These are phyloP conservation scores for Rugonectria rugulosa DNA, from an alignment of 2,329 filamentous ascomycete species.

Conservation along the genomic window DNA sequence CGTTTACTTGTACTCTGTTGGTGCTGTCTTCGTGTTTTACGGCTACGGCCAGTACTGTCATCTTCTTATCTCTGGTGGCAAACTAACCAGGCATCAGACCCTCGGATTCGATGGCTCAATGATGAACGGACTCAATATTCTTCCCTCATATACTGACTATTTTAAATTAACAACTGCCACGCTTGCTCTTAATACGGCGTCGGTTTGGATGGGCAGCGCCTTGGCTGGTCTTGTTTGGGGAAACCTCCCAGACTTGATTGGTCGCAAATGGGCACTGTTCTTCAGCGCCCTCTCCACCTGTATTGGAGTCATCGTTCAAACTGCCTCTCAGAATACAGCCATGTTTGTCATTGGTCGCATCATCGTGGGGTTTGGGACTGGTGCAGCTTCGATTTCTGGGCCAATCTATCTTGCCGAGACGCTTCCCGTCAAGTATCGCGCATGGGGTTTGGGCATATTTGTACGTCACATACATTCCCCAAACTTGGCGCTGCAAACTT, in stretches of 20 bases:
- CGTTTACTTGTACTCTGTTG: too few relatives aligned
- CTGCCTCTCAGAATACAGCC: slow-evolving; percentile 57
- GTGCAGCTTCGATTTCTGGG: slow-evolving; percentile 52
- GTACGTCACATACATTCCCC: not conserved
- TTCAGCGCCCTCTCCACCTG: slow-evolving; percentile 44
- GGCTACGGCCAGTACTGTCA: too few relatives aligned
- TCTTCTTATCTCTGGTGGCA: too few relatives aligned
- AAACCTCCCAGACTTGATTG: slow-evolving; percentile 6
- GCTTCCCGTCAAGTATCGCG: slow-evolving; percentile 44
- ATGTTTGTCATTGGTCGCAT: slow-evolving; percentile 59
- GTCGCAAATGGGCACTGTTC: slow-evolving; percentile 10
- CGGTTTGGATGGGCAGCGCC: slow-evolving; percentile 32
- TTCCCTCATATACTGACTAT: slow-evolving; percentile 61
- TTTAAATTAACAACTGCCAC: slow-evolving; percentile 59
- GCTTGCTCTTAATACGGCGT: slow-evolving; percentile 59
- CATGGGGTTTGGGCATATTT: slow-evolving; percentile 31
- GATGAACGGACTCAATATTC: slow-evolving; percentile 60
- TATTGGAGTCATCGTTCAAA: slow-evolving; percentile 55
- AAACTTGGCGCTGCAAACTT: not conserved
- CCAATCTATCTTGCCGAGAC: slow-evolving; percentile 59
- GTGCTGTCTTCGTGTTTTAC: too few relatives aligned
- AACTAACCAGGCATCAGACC: too few relatives aligned
- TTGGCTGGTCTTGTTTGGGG: slow-evolving; percentile 9
- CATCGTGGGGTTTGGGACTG: slow-evolving; percentile 55
- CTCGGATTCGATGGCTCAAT: not conserved